phyloP scores from a whole-genome alignment of 768 basidiomycete species.

The Coprinellus aureogranulatus region DNA sequence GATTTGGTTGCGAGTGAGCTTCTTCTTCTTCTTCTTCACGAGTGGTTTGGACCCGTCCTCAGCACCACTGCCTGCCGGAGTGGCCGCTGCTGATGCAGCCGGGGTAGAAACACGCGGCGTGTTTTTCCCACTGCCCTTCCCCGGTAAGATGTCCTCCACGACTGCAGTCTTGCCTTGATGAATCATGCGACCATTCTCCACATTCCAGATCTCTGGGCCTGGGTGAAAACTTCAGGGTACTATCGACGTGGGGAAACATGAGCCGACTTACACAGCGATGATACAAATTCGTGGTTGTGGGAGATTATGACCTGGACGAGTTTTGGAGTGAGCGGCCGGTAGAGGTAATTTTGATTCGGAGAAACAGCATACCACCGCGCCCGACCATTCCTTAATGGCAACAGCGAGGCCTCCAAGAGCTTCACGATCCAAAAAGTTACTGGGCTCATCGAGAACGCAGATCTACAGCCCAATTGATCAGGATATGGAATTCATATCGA shows the following conservation, averaged over 20 bases:
- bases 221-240: slow-evolving; percentile 6
- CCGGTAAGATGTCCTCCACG: slow-evolving; percentile 80
- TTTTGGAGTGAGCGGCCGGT: slow-evolving; percentile 14
- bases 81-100: slow-evolving; percentile 63
- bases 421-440: slow-evolving; percentile 96
- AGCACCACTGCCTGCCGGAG: slow-evolving; percentile 77
- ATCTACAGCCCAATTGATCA: slow-evolving; percentile 35
- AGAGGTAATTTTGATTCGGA: slow-evolving; percentile 13
- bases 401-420: slow-evolving; percentile 92
- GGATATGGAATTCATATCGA: not conserved
- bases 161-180: slow-evolving; percentile 86
- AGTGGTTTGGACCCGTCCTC: slow-evolving; percentile 51
- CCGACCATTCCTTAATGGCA: slow-evolving; percentile 93
- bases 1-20: slow-evolving; percentile 81
- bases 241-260: slow-evolving; percentile 9
- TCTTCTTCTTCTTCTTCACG: slow-evolving; percentile 88
- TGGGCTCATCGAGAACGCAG: slow-evolving; percentile 84
- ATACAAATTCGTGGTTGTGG: slow-evolving; percentile 88
- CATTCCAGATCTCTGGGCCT: slow-evolving; percentile 95
- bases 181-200: slow-evolving; percentile 80
- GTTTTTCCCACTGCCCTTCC: slow-evolving; percentile 67
- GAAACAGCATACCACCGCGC: slow-evolving; percentile 66
- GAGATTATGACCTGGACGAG: slow-evolving; percentile 81
- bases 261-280: slow-evolving; percentile 65
- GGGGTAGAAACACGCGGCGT: slow-evolving; percentile 75